A percentile compares a stretch with the other conserved stretches of the same genome.
Evolutionary conservation across 495 filamentous ascomycete species (phyloP).

Genomic region (Penicillium salamii): DNA sequence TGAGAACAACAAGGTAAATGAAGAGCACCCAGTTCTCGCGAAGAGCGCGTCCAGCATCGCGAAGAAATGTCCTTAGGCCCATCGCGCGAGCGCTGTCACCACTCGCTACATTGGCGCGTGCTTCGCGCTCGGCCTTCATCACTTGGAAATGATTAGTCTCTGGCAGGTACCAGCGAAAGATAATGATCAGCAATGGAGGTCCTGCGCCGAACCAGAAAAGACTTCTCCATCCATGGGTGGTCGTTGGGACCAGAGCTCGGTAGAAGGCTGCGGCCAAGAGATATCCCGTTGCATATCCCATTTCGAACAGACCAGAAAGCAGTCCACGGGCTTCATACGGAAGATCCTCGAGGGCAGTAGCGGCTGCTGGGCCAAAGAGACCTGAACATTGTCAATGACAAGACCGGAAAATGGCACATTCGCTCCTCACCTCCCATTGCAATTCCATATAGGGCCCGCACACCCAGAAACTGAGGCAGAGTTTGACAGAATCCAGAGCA

Average conservation of each 20-base stretch:
- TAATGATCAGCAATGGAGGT: slow-evolving; percentile 68
- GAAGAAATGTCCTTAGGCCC: slow-evolving; percentile 23
- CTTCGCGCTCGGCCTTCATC: slow-evolving; percentile 32
- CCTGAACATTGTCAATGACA: slow-evolving; percentile 21
- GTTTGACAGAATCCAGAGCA: slow-evolving; percentile 70
- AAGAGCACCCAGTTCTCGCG: slow-evolving; percentile 39
- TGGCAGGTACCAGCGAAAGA: slow-evolving; percentile 63
- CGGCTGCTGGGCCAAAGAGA: slow-evolving; percentile 74
- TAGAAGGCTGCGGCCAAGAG: slow-evolving; percentile 69
- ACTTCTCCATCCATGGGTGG: slow-evolving; percentile 62
- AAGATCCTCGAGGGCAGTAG: slow-evolving; percentile 74
- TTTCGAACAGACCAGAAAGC: slow-evolving; percentile 69
- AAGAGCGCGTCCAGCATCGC: slow-evolving; percentile 24
- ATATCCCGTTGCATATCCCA: slow-evolving; percentile 75
- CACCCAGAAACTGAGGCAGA: slow-evolving; percentile 66
- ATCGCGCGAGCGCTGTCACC: slow-evolving; percentile 2
- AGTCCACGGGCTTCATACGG: slow-evolving; percentile 64
- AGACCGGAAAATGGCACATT: background rate
- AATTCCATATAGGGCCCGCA: slow-evolving; percentile 69
- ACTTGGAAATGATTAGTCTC: slow-evolving; percentile 55
- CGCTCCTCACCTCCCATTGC: slow-evolving; percentile 61
- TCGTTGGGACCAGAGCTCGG: slow-evolving; percentile 61
- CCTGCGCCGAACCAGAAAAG: slow-evolving; percentile 77
- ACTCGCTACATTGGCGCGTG: slow-evolving; percentile 4
- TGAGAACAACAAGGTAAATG: slow-evolving; percentile 41